Base-by-base conservation (phyloP, 352 stramenopile genomes). In the Phytopythium boreale region DNA sequence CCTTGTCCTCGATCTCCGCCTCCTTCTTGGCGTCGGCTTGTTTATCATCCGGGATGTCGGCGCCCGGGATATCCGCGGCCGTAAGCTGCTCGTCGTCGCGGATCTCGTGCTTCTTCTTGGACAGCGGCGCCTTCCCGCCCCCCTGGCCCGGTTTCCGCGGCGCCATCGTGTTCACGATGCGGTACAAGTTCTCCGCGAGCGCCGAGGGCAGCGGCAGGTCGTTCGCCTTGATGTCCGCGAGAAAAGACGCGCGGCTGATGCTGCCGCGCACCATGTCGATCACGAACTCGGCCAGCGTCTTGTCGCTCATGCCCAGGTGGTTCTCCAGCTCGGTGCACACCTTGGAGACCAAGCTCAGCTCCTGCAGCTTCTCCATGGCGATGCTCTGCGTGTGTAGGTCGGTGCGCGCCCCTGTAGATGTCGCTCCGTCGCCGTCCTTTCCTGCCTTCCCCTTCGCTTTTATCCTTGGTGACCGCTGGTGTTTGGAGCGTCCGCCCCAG, bases 221-320 rank as follows among this genome's bases (percentile, higher is more conserved):
- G 55, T 89, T 75, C 27, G 72, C 63, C 62, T 88, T 79, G 70
- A 92, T 92, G 39, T 70, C 68, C 37, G 59, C 64, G 27, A 92
- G 67, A 62, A 91, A 95, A 29, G 58, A 69, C 44, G 51, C 70
- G 72, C 64, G 96, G 63, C 72, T 94, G 9, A 76, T 58, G 69
- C 77, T 90, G 47, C 88, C 72, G 55, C 92, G 83, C 51, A 96
- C 88, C 61, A 97, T 74, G 64, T 97, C 83, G 68, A 98, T 97
- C 37, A 99, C 84, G 65, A 98, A 99, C 84, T 99, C 96, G 14
- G 97, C 89, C 56, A 99, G 80, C 39, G 96, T 99, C 69, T 97
- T 97, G 76, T 99, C 97, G 62, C 90, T 95, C 74, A 99, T 90
- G 43, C 94, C 93, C 58, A 99, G 75, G 62, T 96, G 84, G 74